Evolutionary conservation across 2,329 filamentous ascomycete species (phyloP).

Genomic region (Lasiodiplodia sp.): DNA sequence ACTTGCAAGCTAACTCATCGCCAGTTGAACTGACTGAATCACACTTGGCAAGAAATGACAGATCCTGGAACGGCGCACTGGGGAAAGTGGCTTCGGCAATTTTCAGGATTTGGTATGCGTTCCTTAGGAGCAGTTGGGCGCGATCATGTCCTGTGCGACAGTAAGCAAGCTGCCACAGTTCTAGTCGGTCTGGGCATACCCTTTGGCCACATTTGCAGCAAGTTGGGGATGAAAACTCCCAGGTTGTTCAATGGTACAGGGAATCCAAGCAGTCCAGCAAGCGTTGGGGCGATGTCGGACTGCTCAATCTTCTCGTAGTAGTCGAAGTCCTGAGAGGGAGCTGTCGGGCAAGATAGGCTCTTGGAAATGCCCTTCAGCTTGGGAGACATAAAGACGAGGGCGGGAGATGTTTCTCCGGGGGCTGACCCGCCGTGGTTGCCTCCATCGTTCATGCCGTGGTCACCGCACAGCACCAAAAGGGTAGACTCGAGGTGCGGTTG

Average conservation of each 20-base stretch:
- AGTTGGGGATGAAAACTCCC: constrained; percentile 81
- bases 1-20: constrained; percentile 69
- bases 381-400: constrained; percentile 88
- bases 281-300: constrained; percentile 88
- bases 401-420: constrained; percentile 91
- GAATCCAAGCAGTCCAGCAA: constrained; percentile 85
- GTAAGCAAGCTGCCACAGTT: background rate
- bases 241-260: constrained; percentile 90
- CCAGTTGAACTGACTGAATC: constrained; percentile 35
- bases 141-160: constrained; percentile 58
- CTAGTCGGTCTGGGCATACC: constrained; percentile 50
- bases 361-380: constrained; percentile 69
- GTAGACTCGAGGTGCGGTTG: constrained; percentile 76
- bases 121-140: constrained; percentile 74
- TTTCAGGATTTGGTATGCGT: constrained; percentile 79
- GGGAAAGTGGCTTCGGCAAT: constrained; percentile 79
- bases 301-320: constrained; percentile 90
- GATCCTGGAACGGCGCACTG: constrained; percentile 56
- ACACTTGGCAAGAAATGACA: constrained; percentile 33
- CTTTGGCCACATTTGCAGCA: constrained; percentile 77
- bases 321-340: constrained; percentile 73
- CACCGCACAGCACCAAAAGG: constrained; percentile 84
- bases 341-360: constrained; percentile 59
- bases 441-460: constrained; percentile 99
- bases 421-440: constrained; percentile 97